Percentiles rank a stretch among this genome's conserved stretches.
These are phyloP conservation scores for Anthostomella pinea DNA, from an alignment of 2,329 filamentous ascomycete species.

Conservation along the genomic window DNA sequence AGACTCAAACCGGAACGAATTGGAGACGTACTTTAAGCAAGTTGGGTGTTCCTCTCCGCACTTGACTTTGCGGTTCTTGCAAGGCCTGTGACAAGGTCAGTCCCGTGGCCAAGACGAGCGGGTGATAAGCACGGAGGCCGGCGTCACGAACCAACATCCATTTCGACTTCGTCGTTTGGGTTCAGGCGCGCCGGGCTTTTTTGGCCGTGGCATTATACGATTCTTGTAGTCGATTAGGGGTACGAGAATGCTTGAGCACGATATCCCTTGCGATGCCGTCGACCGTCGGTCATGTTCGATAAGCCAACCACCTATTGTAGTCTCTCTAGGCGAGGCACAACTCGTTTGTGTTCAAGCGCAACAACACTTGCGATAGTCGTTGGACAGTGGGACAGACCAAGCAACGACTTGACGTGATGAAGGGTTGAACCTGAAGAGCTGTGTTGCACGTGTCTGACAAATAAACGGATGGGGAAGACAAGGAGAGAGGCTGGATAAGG, in stretches of 20 bases:
- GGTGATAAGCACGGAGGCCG: not conserved
- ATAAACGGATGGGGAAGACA: too few relatives aligned
- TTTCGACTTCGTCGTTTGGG: slow-evolving; percentile 45
- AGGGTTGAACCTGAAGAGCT: too few relatives aligned
- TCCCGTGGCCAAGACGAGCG: slow-evolving; percentile 1
- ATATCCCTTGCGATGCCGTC: slow-evolving; percentile 27
- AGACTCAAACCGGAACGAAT: too few relatives aligned
- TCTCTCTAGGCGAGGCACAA: too few relatives aligned
- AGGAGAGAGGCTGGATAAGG: too few relatives aligned
- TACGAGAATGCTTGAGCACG: slow-evolving; percentile 28
- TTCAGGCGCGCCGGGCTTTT: slow-evolving; percentile 41
- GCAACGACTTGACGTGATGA: too few relatives aligned
- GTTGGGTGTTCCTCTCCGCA: slow-evolving; percentile 75
- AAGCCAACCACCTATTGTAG: slow-evolving; percentile 15
- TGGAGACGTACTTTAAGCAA: slow-evolving; percentile 58
- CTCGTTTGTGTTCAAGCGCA: too few relatives aligned
- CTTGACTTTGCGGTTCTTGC: slow-evolving; percentile 76
- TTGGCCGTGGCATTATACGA: slow-evolving; percentile 41
- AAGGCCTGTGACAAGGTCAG: slow-evolving; percentile 56
- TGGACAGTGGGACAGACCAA: too few relatives aligned
- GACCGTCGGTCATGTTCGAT: slow-evolving; percentile 29
- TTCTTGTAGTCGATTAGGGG: slow-evolving; percentile 22
- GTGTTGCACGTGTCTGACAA: too few relatives aligned
- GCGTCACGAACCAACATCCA: slow-evolving; percentile 41
- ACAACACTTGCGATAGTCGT: too few relatives aligned